A percentile compares a stretch with the other conserved stretches of the same genome.
phyloP scores from a whole-genome alignment of 768 basidiomycete genomes.

The Agrocybe praecox region DNA sequence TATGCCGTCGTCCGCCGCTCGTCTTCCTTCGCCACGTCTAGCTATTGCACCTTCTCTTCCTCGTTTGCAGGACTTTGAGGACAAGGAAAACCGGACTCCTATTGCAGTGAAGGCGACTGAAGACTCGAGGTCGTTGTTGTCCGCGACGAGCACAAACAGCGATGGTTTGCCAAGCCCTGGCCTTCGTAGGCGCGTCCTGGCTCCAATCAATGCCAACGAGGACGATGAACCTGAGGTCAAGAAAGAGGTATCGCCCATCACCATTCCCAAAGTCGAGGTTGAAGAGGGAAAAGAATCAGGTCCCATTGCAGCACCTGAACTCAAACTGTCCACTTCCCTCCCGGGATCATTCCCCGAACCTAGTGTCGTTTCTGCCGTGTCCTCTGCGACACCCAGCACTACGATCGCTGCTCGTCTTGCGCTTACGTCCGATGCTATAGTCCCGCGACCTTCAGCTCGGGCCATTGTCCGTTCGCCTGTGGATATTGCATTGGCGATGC shows the following conservation, averaged over 20 bases:
- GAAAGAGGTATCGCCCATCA: too few relatives aligned
- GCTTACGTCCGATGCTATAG: neutral
- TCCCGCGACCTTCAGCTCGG: constrained; percentile 18
- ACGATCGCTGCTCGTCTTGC: constrained; percentile 13
- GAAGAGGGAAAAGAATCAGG: neutral
- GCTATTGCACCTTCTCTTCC: neutral
- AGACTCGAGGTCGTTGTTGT: neutral
- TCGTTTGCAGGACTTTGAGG: constrained; percentile 1
- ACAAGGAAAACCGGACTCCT: constrained; percentile 13
- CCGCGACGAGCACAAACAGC: neutral
- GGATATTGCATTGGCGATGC: constrained; percentile 78
- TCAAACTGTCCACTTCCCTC: constrained; percentile 21
- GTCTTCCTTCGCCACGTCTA: constrained; percentile 5
- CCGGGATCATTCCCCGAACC: constrained; percentile 30
- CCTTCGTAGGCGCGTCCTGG: neutral
- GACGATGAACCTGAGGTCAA: neutral
- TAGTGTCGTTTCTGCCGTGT: constrained; percentile 7
- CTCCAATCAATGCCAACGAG: neutral
- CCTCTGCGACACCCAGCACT: constrained; percentile 4
- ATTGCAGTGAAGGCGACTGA: neutral
- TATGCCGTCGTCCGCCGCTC: neutral
- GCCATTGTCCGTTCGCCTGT: constrained; percentile 41
- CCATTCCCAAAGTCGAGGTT: neutral
- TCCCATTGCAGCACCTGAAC: neutral
- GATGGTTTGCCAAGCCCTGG: neutral